A percentile compares a stretch with the other conserved stretches of the same genome.
phyloP scores from a whole-genome alignment of 352 stramenopile genomes.

The Phytopythium kandeliae region DNA sequence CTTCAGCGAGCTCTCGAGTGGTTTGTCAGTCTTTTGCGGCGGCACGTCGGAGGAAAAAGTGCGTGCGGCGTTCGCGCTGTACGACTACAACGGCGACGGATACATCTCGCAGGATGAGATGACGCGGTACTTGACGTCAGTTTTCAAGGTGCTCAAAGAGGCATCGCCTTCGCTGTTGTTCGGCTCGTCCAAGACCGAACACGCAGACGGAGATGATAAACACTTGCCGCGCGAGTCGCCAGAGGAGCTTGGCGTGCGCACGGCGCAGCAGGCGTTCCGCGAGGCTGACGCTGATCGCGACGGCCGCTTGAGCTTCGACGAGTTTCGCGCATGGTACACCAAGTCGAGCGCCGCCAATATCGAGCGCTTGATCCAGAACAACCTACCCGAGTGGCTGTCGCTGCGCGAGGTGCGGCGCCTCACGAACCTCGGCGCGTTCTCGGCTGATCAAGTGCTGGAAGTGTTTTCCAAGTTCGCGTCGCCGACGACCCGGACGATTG shows the following conservation, averaged over 20 bases:
- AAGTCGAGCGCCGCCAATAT: slow-evolving; percentile 69
- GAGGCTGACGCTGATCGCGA: slow-evolving; percentile 71
- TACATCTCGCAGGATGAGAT: slow-evolving; percentile 85
- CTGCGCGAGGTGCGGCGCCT: slow-evolving; percentile 70
- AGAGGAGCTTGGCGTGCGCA: slow-evolving; percentile 52
- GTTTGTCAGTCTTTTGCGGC: slow-evolving; percentile 81
- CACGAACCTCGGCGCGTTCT: slow-evolving; percentile 68
- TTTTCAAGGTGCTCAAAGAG: slow-evolving; percentile 83
- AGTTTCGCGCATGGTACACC: slow-evolving; percentile 84
- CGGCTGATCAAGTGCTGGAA: slow-evolving; percentile 71
- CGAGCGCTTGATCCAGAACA: slow-evolving; percentile 74
- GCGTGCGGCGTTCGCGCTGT: slow-evolving; percentile 69
- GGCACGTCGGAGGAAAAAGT: slow-evolving; percentile 76
- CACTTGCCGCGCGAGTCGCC: slow-evolving; percentile 50
- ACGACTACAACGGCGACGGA: slow-evolving; percentile 83
- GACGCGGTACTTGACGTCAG: slow-evolving; percentile 75
- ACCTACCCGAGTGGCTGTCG: slow-evolving; percentile 69
- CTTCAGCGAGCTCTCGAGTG: slow-evolving; percentile 83
- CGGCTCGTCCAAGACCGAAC: background rate
- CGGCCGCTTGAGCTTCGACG: slow-evolving; percentile 57
- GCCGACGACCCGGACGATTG: slow-evolving; percentile 51
- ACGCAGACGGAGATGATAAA: background rate
- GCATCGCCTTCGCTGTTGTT: slow-evolving; percentile 40
- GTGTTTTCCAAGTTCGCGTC: slow-evolving; percentile 65
- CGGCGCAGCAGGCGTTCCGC: slow-evolving; percentile 66